Conservation (phyloP, 176 grass and related monocot genomes). For the Luzula sylvatica region DNA sequence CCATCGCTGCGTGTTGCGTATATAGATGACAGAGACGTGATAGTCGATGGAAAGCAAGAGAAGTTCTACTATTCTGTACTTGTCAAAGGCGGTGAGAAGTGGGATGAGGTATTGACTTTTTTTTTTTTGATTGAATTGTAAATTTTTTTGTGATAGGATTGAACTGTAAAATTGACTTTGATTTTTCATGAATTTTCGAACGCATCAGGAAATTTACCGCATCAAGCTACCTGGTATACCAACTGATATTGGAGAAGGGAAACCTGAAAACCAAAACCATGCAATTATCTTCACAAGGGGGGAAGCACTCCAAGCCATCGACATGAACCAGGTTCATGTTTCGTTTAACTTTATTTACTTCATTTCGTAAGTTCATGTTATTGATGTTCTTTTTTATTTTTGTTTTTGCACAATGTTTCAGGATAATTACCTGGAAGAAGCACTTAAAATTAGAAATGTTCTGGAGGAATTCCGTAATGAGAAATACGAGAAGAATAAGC, state of each 20-base stretch:
- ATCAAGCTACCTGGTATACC: conserved; percentile 89
- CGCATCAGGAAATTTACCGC: conserved; percentile 90
- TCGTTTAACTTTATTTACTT: conserved; percentile 16
- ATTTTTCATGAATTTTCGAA: background rate
- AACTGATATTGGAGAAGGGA: conserved; percentile 76
- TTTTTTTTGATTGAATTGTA: conserved; percentile 15
- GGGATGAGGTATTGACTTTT: conserved; percentile 60
- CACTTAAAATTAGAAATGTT: conserved; percentile 95
- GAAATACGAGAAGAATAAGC: conserved; percentile 30
- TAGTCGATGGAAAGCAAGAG: conserved; percentile 27
- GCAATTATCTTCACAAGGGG: conserved; percentile 95
- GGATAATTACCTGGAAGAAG: conserved; percentile 99
- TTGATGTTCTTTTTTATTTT: conserved; percentile 3
- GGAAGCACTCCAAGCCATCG: conserved; percentile 96
- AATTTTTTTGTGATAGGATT: too few relatives aligned
- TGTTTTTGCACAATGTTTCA: conserved; percentile 15
- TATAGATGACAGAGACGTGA: conserved; percentile 64
- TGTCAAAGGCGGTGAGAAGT: conserved; percentile 80
- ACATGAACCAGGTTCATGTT: conserved; percentile 96
- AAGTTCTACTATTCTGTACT: conserved; percentile 98
- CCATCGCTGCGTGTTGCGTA: conserved; percentile 79
- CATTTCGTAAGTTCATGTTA: conserved; percentile 3
- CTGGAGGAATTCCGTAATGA: conserved; percentile 53
- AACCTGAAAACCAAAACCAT: conserved; percentile 99
- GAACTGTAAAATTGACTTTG: background rate